A percentile compares a stretch with the other conserved stretches of the same genome.
These are phyloP conservation scores for Naganishia vaughanmartiniae DNA, from an alignment of 768 basidiomycete species.

Conservation along the genomic window DNA sequence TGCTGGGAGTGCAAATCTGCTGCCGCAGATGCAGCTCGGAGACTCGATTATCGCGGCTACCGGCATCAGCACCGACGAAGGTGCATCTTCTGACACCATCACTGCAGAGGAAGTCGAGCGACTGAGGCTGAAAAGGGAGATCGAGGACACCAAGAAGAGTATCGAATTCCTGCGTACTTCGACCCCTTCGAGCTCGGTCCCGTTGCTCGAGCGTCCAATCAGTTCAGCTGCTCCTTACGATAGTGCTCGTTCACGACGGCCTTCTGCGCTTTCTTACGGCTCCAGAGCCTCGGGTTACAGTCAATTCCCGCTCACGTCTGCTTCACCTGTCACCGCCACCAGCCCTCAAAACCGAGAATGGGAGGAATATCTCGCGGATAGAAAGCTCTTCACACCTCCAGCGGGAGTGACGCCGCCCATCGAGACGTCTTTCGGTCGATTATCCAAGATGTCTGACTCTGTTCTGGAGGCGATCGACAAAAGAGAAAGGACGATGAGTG, in stretches of 20 bases:
- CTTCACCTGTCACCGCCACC: background rate
- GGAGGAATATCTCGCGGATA: conserved; percentile 80
- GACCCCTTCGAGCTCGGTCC: conserved; percentile 11
- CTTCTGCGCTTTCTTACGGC: conserved; percentile 12
- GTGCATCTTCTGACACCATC: background rate
- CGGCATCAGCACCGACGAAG: background rate
- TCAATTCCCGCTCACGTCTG: background rate
- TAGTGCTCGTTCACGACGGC: conserved; percentile 10
- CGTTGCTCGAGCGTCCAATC: conserved; percentile 18
- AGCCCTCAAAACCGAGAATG: conserved; percentile 53
- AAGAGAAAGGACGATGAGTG: conserved; percentile 65
- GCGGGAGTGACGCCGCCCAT: conserved; percentile 78
- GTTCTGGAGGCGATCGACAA: conserved; percentile 67
- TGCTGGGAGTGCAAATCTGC: conserved; percentile 1
- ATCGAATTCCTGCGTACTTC: conserved; percentile 39
- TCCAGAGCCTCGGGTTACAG: conserved; percentile 2
- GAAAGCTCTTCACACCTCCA: conserved; percentile 79
- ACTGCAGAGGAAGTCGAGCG: conserved; percentile 38
- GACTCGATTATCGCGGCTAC: conserved; percentile 14
- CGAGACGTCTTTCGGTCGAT: conserved; percentile 37
- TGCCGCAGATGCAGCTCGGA: conserved; percentile 27
- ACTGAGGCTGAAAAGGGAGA: conserved; percentile 49
- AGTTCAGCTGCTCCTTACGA: conserved; percentile 2
- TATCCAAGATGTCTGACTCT: conserved; percentile 26
- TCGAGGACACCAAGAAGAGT: conserved; percentile 42